Conservation (phyloP, 2,329 filamentous ascomycete genomes). For the Ophiostoma sp. region DNA sequence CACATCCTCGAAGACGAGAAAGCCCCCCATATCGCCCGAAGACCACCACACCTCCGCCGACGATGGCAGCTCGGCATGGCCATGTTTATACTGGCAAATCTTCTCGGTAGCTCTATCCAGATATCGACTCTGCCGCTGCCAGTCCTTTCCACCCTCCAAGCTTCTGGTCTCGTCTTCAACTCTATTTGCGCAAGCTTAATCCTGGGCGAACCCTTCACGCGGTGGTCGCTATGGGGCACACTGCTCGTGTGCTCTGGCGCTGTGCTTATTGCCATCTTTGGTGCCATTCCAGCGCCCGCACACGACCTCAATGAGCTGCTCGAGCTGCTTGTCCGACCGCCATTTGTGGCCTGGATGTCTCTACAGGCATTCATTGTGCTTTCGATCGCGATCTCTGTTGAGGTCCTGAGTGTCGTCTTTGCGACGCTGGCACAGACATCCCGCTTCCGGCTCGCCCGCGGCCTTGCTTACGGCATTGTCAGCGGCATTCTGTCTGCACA, state of each 20-base stretch:
- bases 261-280: constrained; percentile 88
- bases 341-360: constrained; percentile 86
- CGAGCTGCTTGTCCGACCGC: constrained; percentile 61
- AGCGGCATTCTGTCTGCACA: constrained; percentile 93
- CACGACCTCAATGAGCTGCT: constrained; percentile 82
- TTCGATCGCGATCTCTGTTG: constrained; percentile 58
- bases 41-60: constrained; percentile 82
- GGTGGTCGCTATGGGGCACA: constrained; percentile 86
- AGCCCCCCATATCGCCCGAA: constrained; percentile 65
- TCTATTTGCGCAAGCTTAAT: constrained; percentile 94
- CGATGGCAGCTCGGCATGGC: constrained; percentile 97
- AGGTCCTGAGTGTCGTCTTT: constrained; percentile 44
- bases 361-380: constrained; percentile 69
- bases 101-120: constrained; percentile 92
- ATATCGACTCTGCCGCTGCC: constrained; percentile 93
- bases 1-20: constrained; percentile 98
- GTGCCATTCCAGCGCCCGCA: constrained; percentile 86
- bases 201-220: constrained; percentile 87
- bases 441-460: constrained; percentile 60
- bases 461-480: constrained; percentile 81
- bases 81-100: constrained; percentile 92
- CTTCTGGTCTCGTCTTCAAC: constrained; percentile 95
- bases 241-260: constrained; percentile 81
- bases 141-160: constrained; percentile 90
- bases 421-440: constrained; percentile 46